Evolutionary conservation across 1,139 yeast species (phyloP).

Genomic region (Candida mesenterica): DNA sequence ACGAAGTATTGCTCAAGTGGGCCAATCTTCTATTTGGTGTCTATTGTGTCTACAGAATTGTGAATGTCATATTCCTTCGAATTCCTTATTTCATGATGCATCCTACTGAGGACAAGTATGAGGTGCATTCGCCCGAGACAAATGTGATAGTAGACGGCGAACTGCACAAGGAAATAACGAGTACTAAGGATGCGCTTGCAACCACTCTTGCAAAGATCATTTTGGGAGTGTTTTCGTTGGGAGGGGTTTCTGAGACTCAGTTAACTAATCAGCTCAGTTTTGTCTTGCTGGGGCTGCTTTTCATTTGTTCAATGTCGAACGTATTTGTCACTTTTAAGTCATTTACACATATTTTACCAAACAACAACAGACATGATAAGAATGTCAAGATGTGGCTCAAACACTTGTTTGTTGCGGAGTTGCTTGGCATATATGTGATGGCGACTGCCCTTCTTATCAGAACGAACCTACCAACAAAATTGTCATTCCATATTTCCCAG

Average conservation of each 20-base stretch:
- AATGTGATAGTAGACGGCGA: slow-evolving; percentile 8
- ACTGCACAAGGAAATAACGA: background rate
- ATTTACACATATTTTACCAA: slow-evolving; percentile 34
- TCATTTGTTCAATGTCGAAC: slow-evolving; percentile 65
- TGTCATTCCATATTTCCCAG: slow-evolving; percentile 51
- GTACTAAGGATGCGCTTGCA: slow-evolving; percentile 56
- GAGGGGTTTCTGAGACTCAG: slow-evolving; percentile 45
- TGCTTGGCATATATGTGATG: slow-evolving; percentile 74
- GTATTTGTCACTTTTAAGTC: slow-evolving; percentile 53
- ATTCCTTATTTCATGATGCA: slow-evolving; percentile 27
- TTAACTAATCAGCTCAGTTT: slow-evolving; percentile 65
- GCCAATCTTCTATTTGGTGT: slow-evolving; percentile 43
- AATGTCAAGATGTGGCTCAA: slow-evolving; percentile 35
- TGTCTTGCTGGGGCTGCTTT: slow-evolving; percentile 61
- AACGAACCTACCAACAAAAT: slow-evolving; percentile 65
- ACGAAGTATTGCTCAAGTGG: slow-evolving; percentile 7
- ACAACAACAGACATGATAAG: slow-evolving; percentile 22
- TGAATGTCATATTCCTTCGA: slow-evolving; percentile 44
- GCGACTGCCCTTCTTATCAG: slow-evolving; percentile 79
- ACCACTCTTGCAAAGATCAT: slow-evolving; percentile 60
- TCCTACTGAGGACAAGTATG: slow-evolving; percentile 4
- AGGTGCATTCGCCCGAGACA: slow-evolving; percentile 9
- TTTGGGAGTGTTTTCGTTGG: slow-evolving; percentile 23
- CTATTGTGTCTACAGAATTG: slow-evolving; percentile 64
- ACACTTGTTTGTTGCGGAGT: slow-evolving; percentile 60